Evolutionary conservation across 202 grass and related monocot species (phyloP).

Genomic region (Zizania palustris): DNA sequence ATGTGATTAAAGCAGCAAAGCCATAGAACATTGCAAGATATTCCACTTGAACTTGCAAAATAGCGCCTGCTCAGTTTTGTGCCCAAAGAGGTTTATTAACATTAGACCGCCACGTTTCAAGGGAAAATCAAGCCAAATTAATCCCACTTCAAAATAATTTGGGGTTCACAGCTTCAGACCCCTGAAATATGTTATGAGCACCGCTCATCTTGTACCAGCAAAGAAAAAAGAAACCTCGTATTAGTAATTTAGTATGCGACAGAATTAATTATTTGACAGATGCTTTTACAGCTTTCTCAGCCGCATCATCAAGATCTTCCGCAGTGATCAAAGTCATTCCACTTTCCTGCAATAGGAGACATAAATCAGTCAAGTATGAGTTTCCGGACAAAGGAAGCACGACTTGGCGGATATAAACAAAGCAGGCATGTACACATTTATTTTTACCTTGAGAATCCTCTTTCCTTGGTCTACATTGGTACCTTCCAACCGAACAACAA

Average conservation of each 20-base stretch:
- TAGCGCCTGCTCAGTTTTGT: too few species aligned
- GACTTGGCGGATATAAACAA: constrained; percentile 1
- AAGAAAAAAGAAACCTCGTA: constrained; percentile 25
- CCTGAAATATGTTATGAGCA: constrained; percentile 42
- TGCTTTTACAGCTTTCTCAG: constrained; percentile 91
- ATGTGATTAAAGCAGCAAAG: too few species aligned
- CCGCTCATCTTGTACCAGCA: constrained; percentile 34
- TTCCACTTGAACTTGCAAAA: too few species aligned
- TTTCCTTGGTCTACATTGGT: constrained; percentile 99
- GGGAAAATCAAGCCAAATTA: too few species aligned
- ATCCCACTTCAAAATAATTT: neutral
- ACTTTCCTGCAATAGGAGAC: constrained; percentile 69
- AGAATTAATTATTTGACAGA: constrained; percentile 50
- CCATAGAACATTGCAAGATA: too few species aligned
- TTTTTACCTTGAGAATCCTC: constrained; percentile 95
- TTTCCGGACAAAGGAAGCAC: constrained; percentile 13
- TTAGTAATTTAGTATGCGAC: neutral
- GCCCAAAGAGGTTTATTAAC: too few species aligned
- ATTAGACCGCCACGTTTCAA: too few species aligned
- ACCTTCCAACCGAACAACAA: constrained; percentile 95
- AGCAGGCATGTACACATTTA: neutral
- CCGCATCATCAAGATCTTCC: constrained; percentile 97
- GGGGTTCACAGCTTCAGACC: constrained; percentile 24
- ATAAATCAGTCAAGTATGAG: constrained; percentile 25
- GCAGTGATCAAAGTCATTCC: constrained; percentile 92